Conservation (phyloP, 805 yeast species). For the Candida ulmi region DNA sequence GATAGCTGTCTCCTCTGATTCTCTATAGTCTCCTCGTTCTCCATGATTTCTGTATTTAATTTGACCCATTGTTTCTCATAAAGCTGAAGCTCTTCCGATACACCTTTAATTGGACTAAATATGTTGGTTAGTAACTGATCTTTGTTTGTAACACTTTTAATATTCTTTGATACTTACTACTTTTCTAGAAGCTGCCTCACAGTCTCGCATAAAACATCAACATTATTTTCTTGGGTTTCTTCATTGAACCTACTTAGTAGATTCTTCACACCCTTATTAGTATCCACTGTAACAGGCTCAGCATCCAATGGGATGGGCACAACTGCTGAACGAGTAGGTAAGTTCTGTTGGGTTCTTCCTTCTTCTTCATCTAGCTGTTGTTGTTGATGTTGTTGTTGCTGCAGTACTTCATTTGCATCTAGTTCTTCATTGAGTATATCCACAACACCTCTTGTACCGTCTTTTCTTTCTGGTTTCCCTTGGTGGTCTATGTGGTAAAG, state of each 20-base stretch:
- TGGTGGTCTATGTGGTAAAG: constrained; percentile 38
- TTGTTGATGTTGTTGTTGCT: too few species aligned
- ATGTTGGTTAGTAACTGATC: constrained; percentile 1
- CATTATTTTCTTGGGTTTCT: constrained; percentile 28
- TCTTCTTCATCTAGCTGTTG: constrained; percentile 19
- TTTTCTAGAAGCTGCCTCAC: constrained; percentile 30
- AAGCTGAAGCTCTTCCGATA: constrained; percentile 24
- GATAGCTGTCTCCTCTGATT: constrained; percentile 38
- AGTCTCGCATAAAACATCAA: constrained; percentile 39
- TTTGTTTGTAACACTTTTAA: too few species aligned
- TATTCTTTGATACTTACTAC: constrained; percentile 25
- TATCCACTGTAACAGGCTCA: constrained; percentile 9
- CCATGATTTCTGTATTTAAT: constrained; percentile 33
- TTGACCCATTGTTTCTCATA: constrained; percentile 27
- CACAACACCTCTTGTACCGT: constrained; percentile 39
- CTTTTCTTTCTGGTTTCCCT: constrained; percentile 40
- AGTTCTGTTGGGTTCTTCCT: background rate
- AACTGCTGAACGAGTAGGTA: constrained; percentile 11
- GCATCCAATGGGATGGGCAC: constrained; percentile 19
- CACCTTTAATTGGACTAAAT: constrained; percentile 33
- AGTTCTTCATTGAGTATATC: constrained; percentile 31
- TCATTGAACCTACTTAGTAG: constrained; percentile 27
- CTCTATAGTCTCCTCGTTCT: constrained; percentile 37
- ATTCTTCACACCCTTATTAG: constrained; percentile 25
- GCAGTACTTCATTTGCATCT: constrained; percentile 24